Evolutionary conservation across 805 yeast species (phyloP), one percentile per base, ranked within the genome.

Genomic region (Ogataea ganodermae): DNA sequence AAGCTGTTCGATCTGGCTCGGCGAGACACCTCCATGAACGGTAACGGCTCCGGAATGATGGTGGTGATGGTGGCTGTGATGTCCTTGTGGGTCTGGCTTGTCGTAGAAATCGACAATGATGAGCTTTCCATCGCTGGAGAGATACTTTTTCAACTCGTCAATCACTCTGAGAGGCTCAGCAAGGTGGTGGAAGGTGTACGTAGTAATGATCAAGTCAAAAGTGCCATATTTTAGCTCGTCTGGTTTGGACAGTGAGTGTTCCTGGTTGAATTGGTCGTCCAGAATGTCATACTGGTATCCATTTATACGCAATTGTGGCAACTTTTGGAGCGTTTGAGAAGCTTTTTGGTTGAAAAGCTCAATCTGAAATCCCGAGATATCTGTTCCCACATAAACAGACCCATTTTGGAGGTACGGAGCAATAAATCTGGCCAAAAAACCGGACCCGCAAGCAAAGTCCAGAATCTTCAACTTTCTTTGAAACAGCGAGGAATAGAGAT

Each of bases 371-470:
- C 56, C 50, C 39, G 67, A 71, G 44, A 73, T 67, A 45, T 73
- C 78, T 13, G 72, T 50, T 1, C 76, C 76, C 2, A 61, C 52
- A 7, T 66, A 47, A 28, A 63, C 62, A 5, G 67, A 49, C 16
- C 17, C 23, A 3, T 52, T 43, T 3, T 43, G 46, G 16, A 71
- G 46, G 46, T 65, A 65, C 3, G 70, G 71, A 5, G 60, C 61
- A 20, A 72, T 41, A n/a, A 57, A 58, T 42, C 59, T 53, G 2
- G 70, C 63, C 14, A 71, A 60, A 7, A 69, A 46, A 0, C 76
- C 78, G 1, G 75, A 65, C 3, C 78, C 78, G 48, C 76, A 72
- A 0, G 75, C 76, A 56, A 73, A 73, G 51, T 73, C 77, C 38
- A 73, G 43, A 6, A 69, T 32, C 28, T 50, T 51, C 21, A 57